Conservation (phyloP, 805 yeast species). For the Candida railenensis region DNA sequence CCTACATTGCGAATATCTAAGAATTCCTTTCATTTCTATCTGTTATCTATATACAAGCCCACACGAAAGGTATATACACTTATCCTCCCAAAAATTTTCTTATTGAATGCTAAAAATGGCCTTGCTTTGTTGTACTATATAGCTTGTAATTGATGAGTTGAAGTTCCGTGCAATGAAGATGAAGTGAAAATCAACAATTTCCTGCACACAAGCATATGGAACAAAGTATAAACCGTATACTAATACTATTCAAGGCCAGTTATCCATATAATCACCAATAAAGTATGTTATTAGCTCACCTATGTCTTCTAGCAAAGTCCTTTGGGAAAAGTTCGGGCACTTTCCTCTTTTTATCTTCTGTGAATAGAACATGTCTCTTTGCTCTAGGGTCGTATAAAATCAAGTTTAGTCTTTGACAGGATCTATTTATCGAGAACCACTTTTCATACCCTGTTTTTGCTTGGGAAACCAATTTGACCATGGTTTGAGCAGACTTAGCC, state of each 20-base stretch:
- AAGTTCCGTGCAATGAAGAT: no score
- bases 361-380: constrained; percentile 86
- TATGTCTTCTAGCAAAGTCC: constrained; percentile 32
- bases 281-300: constrained; percentile 8
- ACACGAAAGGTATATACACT: neutral
- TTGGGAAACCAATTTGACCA: constrained; percentile 81
- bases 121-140: no score
- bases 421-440: constrained; percentile 77
- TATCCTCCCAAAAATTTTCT: no score
- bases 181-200: no score
- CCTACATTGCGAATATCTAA: no score
- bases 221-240: no score
- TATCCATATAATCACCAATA: constrained; percentile 2
- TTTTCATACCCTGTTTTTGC: constrained; percentile 89
- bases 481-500: constrained; percentile 74
- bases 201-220: no score
- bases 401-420: constrained; percentile 74
- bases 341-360: constrained; percentile 85
- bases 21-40: constrained; percentile 3
- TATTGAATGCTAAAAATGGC: no score
- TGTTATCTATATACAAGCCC: neutral
- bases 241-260: no score
- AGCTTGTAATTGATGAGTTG: no score
- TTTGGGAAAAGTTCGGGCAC: constrained; percentile 48
- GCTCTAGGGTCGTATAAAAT: constrained; percentile 85